These are phyloP conservation scores for Cicer pinnatifidum DNA, from an alignment of 306 rosid species.

Conservation along the genomic window DNA sequence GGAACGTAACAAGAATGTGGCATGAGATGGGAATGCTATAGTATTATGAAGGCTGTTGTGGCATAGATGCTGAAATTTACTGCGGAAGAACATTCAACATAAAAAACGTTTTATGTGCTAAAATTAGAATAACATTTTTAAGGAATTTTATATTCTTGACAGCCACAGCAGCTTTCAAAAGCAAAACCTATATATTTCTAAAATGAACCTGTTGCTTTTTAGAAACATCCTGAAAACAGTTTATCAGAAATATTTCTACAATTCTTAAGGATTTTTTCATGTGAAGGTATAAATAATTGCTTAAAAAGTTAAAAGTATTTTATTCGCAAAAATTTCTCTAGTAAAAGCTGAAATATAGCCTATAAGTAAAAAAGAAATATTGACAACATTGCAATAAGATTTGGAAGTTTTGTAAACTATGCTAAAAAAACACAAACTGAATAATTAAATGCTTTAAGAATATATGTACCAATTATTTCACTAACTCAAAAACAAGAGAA, in stretches of 20 bases:
- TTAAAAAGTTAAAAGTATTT: not conserved
- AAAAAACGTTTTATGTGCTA: not conserved
- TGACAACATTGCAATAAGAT: not conserved
- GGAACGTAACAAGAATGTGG: not conserved
- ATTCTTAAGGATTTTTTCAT: not conserved
- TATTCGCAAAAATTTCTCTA: not conserved
- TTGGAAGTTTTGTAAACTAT: not conserved
- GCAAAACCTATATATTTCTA: not conserved
- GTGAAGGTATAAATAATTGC: not conserved
- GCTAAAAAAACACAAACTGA: constrained; percentile 29
- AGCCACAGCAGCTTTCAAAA: constrained; percentile 31
- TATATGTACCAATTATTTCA: not conserved
- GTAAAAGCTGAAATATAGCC: not conserved
- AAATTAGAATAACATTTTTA: not conserved
- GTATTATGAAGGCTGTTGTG: not conserved
- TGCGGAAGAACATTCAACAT: not conserved
- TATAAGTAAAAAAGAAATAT: not conserved
- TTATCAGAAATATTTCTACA: not conserved
- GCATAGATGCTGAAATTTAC: constrained; percentile 24
- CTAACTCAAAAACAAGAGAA: not conserved
- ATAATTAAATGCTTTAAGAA: constrained; percentile 11
- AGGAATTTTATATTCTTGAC: constrained; percentile 13
- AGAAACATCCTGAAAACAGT: constrained; percentile 3
- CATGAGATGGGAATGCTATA: not conserved
- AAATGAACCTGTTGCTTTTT: not conserved